Conservation (phyloP, 1,284 basidiomycete genomes). For the Phellopilus nigrolimitatus region DNA sequence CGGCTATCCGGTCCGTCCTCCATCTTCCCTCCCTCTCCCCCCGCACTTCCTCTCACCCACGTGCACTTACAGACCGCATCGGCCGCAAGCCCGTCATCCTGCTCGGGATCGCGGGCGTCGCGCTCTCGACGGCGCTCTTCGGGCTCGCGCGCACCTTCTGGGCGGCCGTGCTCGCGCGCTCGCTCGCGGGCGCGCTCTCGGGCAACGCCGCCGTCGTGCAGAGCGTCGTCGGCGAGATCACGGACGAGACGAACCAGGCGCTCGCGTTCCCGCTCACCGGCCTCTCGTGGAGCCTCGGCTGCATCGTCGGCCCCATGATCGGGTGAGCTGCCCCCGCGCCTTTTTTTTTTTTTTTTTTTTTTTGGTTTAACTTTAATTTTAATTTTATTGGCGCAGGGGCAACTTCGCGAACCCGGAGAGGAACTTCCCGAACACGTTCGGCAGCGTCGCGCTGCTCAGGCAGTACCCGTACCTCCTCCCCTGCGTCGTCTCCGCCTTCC, state of each 20-base stretch:
- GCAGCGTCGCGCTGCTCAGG: conserved; percentile 22
- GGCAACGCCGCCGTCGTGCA: conserved; percentile 27
- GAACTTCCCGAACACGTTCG: conserved; percentile 23
- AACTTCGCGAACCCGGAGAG: conserved; percentile 20
- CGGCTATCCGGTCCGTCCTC: conserved; percentile 23
- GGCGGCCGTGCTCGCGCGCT: conserved; percentile 24
- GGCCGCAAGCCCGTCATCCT: conserved; percentile 31
- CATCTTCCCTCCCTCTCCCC: no score
- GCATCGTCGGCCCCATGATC: conserved; percentile 22
- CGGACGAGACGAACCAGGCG: conserved; percentile 27
- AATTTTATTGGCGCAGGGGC: conserved; percentile 15
- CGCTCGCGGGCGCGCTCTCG: conserved; percentile 27
- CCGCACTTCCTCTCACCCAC: no score
- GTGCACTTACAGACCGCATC: conserved; percentile 24
- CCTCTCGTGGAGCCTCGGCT: conserved; percentile 24
- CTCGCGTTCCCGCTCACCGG: conserved; percentile 25
- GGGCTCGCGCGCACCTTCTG: conserved; percentile 28
- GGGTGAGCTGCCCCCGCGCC: conserved; percentile 5
- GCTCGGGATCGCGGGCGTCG: conserved; percentile 28
- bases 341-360: background rate
- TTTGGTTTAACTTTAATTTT: background rate
- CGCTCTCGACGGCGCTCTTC: conserved; percentile 27
- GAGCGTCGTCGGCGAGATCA: conserved; percentile 24
- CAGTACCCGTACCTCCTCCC: conserved; percentile 27
- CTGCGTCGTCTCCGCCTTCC: conserved; percentile 23